Conservation (phyloP, 1,139 yeast genomes). For the Hyphopichia fennica region DNA sequence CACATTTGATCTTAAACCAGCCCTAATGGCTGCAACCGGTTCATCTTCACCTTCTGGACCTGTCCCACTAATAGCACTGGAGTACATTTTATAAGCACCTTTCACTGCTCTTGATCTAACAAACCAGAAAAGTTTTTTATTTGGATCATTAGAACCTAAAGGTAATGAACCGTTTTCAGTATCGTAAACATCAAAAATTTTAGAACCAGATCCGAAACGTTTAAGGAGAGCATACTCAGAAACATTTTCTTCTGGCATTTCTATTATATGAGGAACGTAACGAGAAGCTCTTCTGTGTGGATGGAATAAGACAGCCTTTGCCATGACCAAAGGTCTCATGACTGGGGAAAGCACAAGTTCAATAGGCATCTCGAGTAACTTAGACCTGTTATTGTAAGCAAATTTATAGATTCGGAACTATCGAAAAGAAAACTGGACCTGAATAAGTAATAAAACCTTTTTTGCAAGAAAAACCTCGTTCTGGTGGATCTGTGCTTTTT, state of each 20-base stretch:
- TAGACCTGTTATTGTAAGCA: not conserved
- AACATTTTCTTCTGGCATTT: slow-evolving; percentile 33
- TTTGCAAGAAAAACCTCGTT: too few relatives aligned
- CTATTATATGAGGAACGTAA: slow-evolving; percentile 54
- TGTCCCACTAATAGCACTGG: slow-evolving; percentile 35
- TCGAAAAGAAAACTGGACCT: too few relatives aligned
- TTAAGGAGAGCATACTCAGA: slow-evolving; percentile 48
- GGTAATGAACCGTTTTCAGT: slow-evolving; percentile 34
- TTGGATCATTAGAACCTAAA: slow-evolving; percentile 38
- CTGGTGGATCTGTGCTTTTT: too few relatives aligned
- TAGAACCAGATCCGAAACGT: slow-evolving; percentile 60
- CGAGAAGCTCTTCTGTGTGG: slow-evolving; percentile 60
- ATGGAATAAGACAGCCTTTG: slow-evolving; percentile 53
- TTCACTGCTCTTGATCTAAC: slow-evolving; percentile 62
- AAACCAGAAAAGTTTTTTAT: slow-evolving; percentile 49
- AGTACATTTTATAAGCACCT: slow-evolving; percentile 61
- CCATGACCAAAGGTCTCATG: slow-evolving; percentile 58
- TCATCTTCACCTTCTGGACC: slow-evolving; percentile 50
- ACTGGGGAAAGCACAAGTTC: slow-evolving; percentile 58
- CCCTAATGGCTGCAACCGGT: slow-evolving; percentile 59
- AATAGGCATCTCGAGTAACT: slow-evolving; percentile 46
- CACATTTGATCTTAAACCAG: slow-evolving; percentile 60
- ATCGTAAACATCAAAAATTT: slow-evolving; percentile 55
- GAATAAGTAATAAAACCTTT: not conserved
- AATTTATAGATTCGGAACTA: too few relatives aligned